These are phyloP conservation scores for Fusarium decemcellulare DNA, from an alignment of 2,329 filamentous ascomycete genomes.

Conservation along the genomic window DNA sequence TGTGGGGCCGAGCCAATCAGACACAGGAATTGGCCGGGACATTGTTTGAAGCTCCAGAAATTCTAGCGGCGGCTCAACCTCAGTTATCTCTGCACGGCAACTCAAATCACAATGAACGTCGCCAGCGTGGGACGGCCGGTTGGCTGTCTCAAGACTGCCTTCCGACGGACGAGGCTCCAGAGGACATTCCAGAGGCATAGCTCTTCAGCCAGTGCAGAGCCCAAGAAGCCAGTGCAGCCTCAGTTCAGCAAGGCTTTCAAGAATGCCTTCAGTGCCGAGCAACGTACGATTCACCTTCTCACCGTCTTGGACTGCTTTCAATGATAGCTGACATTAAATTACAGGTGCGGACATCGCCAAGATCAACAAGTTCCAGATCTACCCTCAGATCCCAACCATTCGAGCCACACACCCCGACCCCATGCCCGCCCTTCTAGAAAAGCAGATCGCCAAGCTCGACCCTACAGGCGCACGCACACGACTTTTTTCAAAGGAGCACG, in stretches of 20 bases:
- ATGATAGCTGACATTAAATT: slow-evolving; percentile 26
- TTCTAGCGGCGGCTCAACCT: slow-evolving; percentile 44
- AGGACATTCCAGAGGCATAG: slow-evolving; percentile 61
- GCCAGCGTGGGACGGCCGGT: slow-evolving; percentile 75
- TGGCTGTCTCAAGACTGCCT: slow-evolving; percentile 76
- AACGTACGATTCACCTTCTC: slow-evolving; percentile 50
- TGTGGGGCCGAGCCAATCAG: slow-evolving; percentile 55
- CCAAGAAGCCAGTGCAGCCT: slow-evolving; percentile 36
- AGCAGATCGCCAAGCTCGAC: slow-evolving; percentile 83
- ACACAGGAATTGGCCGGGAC: slow-evolving; percentile 36
- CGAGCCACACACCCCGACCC: slow-evolving; percentile 74
- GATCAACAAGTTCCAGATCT: slow-evolving; percentile 63
- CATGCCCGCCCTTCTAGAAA: slow-evolving; percentile 74
- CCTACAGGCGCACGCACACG: slow-evolving; percentile 85
- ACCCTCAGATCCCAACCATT: slow-evolving; percentile 69
- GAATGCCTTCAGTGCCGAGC: slow-evolving; percentile 49
- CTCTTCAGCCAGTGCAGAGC: slow-evolving; percentile 55
- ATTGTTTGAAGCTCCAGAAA: slow-evolving; percentile 43
- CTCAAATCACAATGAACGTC: slow-evolving; percentile 68
- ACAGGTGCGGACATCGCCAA: slow-evolving; percentile 54
- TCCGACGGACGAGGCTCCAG: slow-evolving; percentile 71
- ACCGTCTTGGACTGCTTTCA: neutral
- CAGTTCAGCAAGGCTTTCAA: slow-evolving; percentile 24
- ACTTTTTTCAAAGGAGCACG: slow-evolving; percentile 84
- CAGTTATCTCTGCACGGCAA: slow-evolving; percentile 39